Percentiles rank a stretch among this genome's conserved stretches.
phyloP scores from a whole-genome alignment of 2,329 filamentous ascomycete genomes.

The Claviceps sp. region DNA sequence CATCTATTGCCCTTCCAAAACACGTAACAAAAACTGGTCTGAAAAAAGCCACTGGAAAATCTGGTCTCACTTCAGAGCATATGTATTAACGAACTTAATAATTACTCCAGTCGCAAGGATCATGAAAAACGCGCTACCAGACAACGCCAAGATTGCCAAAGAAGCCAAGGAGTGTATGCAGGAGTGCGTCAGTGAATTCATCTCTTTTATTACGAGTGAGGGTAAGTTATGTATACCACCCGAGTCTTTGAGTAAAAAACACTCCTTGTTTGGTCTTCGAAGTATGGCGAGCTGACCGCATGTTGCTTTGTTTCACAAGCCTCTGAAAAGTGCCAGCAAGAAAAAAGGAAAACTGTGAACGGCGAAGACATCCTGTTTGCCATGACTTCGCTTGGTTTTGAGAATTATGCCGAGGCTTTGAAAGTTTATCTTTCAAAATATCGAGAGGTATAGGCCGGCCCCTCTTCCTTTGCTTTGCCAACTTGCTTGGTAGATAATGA shows the following conservation, averaged over 20 bases:
- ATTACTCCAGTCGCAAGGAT: conserved; percentile 91
- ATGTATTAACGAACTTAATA: conserved; percentile 75
- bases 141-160: conserved; percentile 98
- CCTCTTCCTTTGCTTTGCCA: neutral
- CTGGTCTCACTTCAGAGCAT: conserved; percentile 39
- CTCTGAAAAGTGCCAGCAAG: conserved; percentile 97
- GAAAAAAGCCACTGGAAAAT: conserved; percentile 34
- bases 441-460: conserved; percentile 62
- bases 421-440: conserved; percentile 98
- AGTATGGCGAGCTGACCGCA: neutral
- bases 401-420: conserved; percentile 94
- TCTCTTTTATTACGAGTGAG: conserved; percentile 98
- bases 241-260: neutral
- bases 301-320: conserved; percentile 37
- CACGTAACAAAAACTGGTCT: conserved; percentile 48
- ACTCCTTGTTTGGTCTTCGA: neutral
- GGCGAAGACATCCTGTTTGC: conserved; percentile 97
- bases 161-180: conserved; percentile 99
- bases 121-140: conserved; percentile 95
- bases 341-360: conserved; percentile 98
- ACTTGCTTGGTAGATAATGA: neutral
- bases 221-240: conserved; percentile 42
- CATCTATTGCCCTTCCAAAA: conserved; percentile 22
- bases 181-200: conserved; percentile 99
- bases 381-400: conserved; percentile 97